These are phyloP conservation scores for Rusavskia elegans DNA, from an alignment of 495 filamentous ascomycete genomes.

Conservation along the genomic window DNA sequence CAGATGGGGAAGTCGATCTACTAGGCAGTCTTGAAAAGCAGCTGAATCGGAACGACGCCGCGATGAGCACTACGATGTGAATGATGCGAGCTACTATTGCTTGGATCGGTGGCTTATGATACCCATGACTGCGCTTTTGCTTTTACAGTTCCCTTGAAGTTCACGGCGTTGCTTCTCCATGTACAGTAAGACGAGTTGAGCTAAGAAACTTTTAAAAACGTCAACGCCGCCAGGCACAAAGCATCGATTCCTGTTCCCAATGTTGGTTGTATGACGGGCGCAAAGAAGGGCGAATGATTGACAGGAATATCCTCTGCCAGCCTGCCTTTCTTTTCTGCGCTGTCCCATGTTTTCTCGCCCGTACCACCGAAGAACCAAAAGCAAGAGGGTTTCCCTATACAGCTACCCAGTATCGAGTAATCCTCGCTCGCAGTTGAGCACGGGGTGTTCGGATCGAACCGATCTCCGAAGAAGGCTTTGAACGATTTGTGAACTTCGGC, in stretches of 20 bases:
- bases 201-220: conserved; percentile 6
- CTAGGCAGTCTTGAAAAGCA: conserved; percentile 24
- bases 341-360: conserved; percentile 29
- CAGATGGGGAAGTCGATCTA: conserved; percentile 24
- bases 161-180: background rate
- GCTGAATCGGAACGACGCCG: conserved; percentile 5
- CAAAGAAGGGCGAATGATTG: conserved; percentile 47
- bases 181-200: background rate
- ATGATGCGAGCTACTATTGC: background rate
- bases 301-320: conserved; percentile 18
- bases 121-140: background rate
- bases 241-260: conserved; percentile 38
- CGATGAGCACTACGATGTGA: background rate
- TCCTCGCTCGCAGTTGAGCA: conserved; percentile 29
- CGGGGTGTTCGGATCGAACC: conserved; percentile 22
- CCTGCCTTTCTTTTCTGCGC: conserved; percentile 13
- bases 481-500: conserved; percentile 21
- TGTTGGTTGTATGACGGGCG: conserved; percentile 45
- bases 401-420: conserved; percentile 27
- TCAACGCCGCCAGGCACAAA: conserved; percentile 37
- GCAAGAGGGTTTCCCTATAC: conserved; percentile 20
- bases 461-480: conserved; percentile 19
- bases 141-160: too few relatives aligned
- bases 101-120: background rate
- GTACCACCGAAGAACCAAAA: conserved; percentile 34